Evolutionary conservation across 2,329 filamentous ascomycete genomes (phyloP), one percentile per base, ranked within the genome.

Genomic region (Xylaria sp.): DNA sequence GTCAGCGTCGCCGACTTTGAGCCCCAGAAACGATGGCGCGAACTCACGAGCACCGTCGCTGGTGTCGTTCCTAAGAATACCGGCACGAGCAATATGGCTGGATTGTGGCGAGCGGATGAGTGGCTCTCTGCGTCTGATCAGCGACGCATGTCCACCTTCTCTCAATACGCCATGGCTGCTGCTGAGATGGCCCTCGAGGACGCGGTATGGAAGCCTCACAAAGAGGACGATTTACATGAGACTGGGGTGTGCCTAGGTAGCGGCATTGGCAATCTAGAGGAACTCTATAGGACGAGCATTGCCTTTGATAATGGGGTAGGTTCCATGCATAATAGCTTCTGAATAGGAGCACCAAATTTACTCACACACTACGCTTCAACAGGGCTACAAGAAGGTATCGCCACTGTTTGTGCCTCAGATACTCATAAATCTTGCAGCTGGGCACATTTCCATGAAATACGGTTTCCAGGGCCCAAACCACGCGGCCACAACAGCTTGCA

Each of bases 161-260:
- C 93, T 3, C 94, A 98, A 76, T 98, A 96, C 79, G 94, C 94
- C 14, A 84, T 97, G 73, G 92, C 91, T 12, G 92, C 94, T 2
- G 85, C 92, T 0, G 86, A 92, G 53, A 95, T 98, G 84, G 95
- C 95, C 0, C 80, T 99, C 54, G 78, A 86, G 28, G 92, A 98
- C 80, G 90, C 94, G 0, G 87, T 84, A 2, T 97, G 94, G 92
- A 81, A 84, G 51, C 87, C 89, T 0, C 79, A 79, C 4, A 77
- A 74, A 4, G 80, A 83, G 17, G 83, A 87, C 23, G 86, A 94
- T 60, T 83, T 85, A 23, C 91, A 96, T 72, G 83, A 84, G 57
- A 96, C 94, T 0, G 95, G 95, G 0, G 91, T 99, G 1, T 97
- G 94, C 72, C 83, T 99, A 42, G 95, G 95, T 2, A 98, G 94